phyloP scores from a whole-genome alignment of 2,329 filamentous ascomycete species.

The Penicillium sp. region DNA sequence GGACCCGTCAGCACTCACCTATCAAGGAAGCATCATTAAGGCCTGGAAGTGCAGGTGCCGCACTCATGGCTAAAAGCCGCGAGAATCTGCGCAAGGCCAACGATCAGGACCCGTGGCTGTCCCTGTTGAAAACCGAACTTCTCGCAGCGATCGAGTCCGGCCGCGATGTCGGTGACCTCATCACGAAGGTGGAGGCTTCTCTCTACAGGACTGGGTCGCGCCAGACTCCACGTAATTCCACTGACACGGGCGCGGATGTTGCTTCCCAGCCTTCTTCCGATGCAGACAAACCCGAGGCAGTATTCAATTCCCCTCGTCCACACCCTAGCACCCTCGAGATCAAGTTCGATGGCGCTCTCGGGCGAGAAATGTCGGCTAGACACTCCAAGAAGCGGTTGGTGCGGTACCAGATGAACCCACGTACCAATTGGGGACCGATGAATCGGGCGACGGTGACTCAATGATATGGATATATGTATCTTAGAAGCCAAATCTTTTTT shows the following conservation, averaged over 20 bases:
- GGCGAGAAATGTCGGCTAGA: constrained; percentile 51
- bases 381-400: constrained; percentile 62
- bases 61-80: constrained; percentile 53
- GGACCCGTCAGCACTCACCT: constrained; percentile 73
- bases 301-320: constrained; percentile 7
- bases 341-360: constrained; percentile 74
- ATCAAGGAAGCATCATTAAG: constrained; percentile 67
- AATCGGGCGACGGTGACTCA: constrained; percentile 34
- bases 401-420: constrained; percentile 83
- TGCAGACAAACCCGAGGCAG: constrained; percentile 1
- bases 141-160: constrained; percentile 31
- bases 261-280: not conserved
- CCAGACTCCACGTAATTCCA: constrained; percentile 9
- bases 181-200: constrained; percentile 42
- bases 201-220: constrained; percentile 35
- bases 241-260: no score
- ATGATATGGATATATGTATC: constrained; percentile 4
- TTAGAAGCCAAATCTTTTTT: no score
- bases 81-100: constrained; percentile 28
- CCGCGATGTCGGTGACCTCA: constrained; percentile 35
- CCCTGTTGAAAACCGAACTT: constrained; percentile 34
- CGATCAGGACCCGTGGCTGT: constrained; percentile 29
- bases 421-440: constrained; percentile 92
- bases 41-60: constrained; percentile 63
- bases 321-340: constrained; percentile 50